These are phyloP conservation scores for Aphanoascus verrucosus DNA, from an alignment of 2,329 filamentous ascomycete genomes.

Conservation along the genomic window DNA sequence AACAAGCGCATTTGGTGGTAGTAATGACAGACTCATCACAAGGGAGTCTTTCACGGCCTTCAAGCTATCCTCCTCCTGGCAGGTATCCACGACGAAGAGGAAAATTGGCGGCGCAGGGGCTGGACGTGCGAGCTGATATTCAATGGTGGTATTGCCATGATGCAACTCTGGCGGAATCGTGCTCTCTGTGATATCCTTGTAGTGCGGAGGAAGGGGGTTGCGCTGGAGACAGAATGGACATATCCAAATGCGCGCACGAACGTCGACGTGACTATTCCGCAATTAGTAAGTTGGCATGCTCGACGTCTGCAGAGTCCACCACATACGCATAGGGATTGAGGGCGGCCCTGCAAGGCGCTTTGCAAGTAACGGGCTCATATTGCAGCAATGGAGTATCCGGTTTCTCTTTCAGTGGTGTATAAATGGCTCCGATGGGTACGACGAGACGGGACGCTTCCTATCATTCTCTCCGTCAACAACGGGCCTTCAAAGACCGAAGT, in stretches of 20 bases:
- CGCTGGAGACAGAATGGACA: constrained; percentile 58
- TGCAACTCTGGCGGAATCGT: constrained; percentile 57
- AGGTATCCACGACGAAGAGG: constrained; percentile 58
- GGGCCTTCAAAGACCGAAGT: background rate
- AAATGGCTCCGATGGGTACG: constrained; percentile 89
- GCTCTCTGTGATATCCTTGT: constrained; percentile 58
- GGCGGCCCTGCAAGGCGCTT: constrained; percentile 86
- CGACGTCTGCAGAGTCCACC: background rate
- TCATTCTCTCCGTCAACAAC: background rate
- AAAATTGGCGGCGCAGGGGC: constrained; percentile 57
- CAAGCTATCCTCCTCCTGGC: constrained; percentile 57
- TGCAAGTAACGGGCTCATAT: constrained; percentile 95
- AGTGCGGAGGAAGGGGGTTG: constrained; percentile 55
- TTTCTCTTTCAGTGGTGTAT: constrained; percentile 93
- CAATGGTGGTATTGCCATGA: constrained; percentile 54
- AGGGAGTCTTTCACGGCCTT: constrained; percentile 57
- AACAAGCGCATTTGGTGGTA: constrained; percentile 54
- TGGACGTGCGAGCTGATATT: constrained; percentile 53
- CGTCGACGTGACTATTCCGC: constrained; percentile 48
- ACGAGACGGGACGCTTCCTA: constrained; percentile 90
- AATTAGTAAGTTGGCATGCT: constrained; percentile 1
- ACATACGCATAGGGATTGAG: constrained; percentile 91
- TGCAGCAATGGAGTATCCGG: constrained; percentile 68
- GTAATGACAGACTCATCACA: constrained; percentile 54
- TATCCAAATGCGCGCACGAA: constrained; percentile 57